These are phyloP conservation scores for Wilhelminamyces savonicus DNA, from an alignment of 805 yeast genomes.

Conservation along the genomic window DNA sequence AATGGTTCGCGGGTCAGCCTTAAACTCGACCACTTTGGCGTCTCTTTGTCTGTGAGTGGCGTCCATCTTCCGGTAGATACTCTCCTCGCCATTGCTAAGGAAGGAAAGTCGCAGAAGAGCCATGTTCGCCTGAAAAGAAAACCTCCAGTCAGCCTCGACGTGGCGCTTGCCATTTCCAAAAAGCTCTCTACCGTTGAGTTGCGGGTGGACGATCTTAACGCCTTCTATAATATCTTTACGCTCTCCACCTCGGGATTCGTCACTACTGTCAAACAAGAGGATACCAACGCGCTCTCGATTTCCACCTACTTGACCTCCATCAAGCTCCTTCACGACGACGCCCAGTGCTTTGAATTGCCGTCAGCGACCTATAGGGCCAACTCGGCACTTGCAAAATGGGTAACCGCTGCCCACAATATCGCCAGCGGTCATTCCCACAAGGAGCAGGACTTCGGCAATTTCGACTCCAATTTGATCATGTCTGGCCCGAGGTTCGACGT, in stretches of 20 bases:
- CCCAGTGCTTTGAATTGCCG: conserved; percentile 29
- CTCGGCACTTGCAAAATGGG: too few relatives aligned
- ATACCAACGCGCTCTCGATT: conserved; percentile 6
- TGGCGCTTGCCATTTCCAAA: neutral
- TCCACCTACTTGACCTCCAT: conserved; percentile 21
- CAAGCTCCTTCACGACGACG: conserved; percentile 20
- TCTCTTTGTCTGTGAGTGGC: conserved; percentile 3
- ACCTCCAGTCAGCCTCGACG: conserved; percentile 2
- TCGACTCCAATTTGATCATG: conserved; percentile 14
- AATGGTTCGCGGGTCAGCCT: conserved; percentile 1
- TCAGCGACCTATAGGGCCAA: conserved; percentile 21
- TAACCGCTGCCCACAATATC: too few relatives aligned
- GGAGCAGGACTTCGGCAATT: conserved; percentile 9
- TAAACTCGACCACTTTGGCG: conserved; percentile 5
- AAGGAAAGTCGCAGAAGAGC: too few relatives aligned
- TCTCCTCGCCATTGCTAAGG: too few relatives aligned
- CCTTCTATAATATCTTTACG: too few relatives aligned
- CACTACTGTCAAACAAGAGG: conserved; percentile 4
- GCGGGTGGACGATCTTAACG: conserved; percentile 6
- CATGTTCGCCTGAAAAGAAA: too few relatives aligned
- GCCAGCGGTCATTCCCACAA: too few relatives aligned
- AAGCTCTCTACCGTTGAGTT: neutral
- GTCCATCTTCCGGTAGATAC: conserved; percentile 5
- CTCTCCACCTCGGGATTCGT: too few relatives aligned
- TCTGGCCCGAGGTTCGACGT: conserved; percentile 31